These are phyloP conservation scores for Medicago truncatula DNA, from an alignment of 306 rosid species.

Conservation along the genomic window MtrunA17r5.0-ANR NC_053042.1:3733001-3733500, in stretches of 20 bases:
- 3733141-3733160: slow-evolving; percentile 2
- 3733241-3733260: background rate
- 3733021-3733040: slow-evolving; percentile 16
- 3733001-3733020: slow-evolving; percentile 3
- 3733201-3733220: background rate
- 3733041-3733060: slow-evolving; percentile 13
- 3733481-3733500: slow-evolving; percentile 79
- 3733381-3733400: slow-evolving; percentile 18
- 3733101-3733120: slow-evolving; percentile 1
- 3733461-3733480: slow-evolving; percentile 33
- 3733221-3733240: background rate
- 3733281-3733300: slow-evolving; percentile 19
- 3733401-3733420: slow-evolving; percentile 4
- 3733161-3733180: slow-evolving; percentile 7
- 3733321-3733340: background rate
- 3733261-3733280: slow-evolving; percentile 11
- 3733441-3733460: slow-evolving; percentile 28
- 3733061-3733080: background rate
- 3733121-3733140: background rate
- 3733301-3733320: slow-evolving; percentile 28
- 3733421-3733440: background rate
- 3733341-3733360: no score
- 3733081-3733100: slow-evolving; percentile 1
- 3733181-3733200: background rate
- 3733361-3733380: background rate